Evolutionary conservation across 1,284 basidiomycete species (phyloP), one percentile per base, ranked within the genome.

Genomic region (Irpex sp.): DNA sequence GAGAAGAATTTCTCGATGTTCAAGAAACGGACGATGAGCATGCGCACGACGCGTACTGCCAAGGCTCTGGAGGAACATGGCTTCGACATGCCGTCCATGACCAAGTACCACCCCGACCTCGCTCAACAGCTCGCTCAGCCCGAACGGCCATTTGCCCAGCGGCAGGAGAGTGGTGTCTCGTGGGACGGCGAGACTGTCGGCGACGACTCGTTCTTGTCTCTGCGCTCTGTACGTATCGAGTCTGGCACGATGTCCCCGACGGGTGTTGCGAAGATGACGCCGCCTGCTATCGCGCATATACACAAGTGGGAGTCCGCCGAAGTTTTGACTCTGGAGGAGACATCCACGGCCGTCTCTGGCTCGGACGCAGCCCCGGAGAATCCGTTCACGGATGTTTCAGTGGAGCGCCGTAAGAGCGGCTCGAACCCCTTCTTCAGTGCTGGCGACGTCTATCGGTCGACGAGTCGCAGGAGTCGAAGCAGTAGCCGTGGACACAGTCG

Each of bases 301-400:
- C 88, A 90, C 74, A 79, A 71, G 47, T 90, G 89, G 89, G 84
- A 90, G 72, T 87, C 86, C 4, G 89, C 89, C 0, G 87, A 89
- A 68, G 85, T 90, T 8, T 67, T 89, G 59, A 77, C 84, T 57
- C 78, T 78, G 59, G 78, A 80, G 47, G 72, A 70, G 17, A 73
- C 39, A 4, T 9, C 39, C 8, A 11, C 39, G 9, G 39, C 39
- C 5, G 39, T 43, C 9, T 43, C 39, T 9, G 11, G 11, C 39
- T 43, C 39, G 39, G 39, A 70, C 31, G 62, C 73, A 8, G 66
- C 75, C 1, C 70, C 72, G 55, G 61, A 68, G 60, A 80, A 82
- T 66, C 81, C 84, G 4, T 84, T 85, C 67, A 68, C 71, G 21
- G 77, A 79, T 19, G 73, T 74, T 39, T 46, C 68, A 33, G 74